Evolutionary conservation across 2,329 filamentous ascomycete genomes (phyloP), one percentile per base, ranked within the genome.

Genomic region (Beauveria asiatica): DNA sequence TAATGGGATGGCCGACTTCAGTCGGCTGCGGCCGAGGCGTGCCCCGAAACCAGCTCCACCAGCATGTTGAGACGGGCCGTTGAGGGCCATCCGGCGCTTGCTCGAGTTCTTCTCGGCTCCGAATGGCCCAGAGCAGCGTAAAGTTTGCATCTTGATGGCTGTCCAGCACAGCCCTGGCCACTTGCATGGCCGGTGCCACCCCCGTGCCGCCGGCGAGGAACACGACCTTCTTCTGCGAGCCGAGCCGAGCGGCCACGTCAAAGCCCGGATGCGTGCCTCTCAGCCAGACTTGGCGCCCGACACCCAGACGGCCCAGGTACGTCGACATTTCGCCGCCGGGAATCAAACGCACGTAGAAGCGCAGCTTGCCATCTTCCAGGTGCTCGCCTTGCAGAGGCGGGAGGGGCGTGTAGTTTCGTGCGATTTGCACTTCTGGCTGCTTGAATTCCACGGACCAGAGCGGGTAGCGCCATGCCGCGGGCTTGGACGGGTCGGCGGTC

Each of bases 201-300:
- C 94, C 93, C 0, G 94, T 99, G 0, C 94, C 94, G 2, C 92
- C 94, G 1, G 92, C 94, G 23, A 97, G 76, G 68, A 97, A 96
- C 2, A 97, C 77, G 3, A 97, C 79, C n/a, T 67, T 68, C 23
- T 65, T 64, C 42, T 64, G 58, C 2, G 60, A 57, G 16, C 72
- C 73, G 2, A 76, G 66, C 11, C 73, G 65, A 7, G 65, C 55
- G 5, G 66, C 57, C 11, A 83, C 68, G 67, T 81, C 70, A 63
- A 87, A 90, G 51, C 93, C 90, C 1, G 83, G 72, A 65, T 88
- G 84, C 3, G 93, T 92, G 0, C 94, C 93, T 46, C 94, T 83
- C 46, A 97, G 74, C 70, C 91, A 87, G 48, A 97, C 78, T 5
- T 79, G 77, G 5, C 85, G 78, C 0, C 88, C 86, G 1, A 82